Conservation (phyloP, 2,329 filamentous ascomycete species). For the Xylariaceae sp. region DNA sequence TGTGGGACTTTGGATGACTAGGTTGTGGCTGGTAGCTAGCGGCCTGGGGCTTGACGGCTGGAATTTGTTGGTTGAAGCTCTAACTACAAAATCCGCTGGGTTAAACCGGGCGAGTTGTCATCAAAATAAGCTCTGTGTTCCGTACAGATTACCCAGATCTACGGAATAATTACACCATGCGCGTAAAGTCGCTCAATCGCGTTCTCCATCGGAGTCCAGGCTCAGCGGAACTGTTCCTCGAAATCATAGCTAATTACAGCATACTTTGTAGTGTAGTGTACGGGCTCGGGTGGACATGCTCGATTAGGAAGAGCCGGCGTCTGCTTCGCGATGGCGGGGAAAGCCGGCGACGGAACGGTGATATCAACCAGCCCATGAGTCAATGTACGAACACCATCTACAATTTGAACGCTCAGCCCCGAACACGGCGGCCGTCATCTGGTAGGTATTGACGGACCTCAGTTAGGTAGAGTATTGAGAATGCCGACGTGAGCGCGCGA, state of each 20-base stretch:
- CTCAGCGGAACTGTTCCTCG: neutral
- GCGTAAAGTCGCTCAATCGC: neutral
- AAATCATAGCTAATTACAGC: neutral
- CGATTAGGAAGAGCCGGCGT: constrained; percentile 7
- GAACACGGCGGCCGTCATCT: neutral
- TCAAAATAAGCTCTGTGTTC: no score
- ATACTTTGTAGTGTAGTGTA: neutral
- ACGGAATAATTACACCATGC: no score
- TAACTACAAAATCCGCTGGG: no score
- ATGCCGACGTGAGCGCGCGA: no score
- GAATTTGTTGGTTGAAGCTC: no score
- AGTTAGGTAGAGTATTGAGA: neutral
- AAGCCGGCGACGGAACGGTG: constrained; percentile 1
- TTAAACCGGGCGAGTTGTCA: no score
- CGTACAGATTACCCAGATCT: no score
- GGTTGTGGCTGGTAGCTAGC: no score
- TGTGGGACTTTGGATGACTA: no score
- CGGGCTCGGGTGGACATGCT: constrained; percentile 29
- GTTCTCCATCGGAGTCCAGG: neutral
- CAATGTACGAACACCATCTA: neutral
- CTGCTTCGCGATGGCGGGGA: neutral
- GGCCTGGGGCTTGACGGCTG: no score
- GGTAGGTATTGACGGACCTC: no score
- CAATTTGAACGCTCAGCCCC: constrained; percentile 3
- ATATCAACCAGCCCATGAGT: constrained; percentile 8